Percentiles rank a stretch among this genome's conserved stretches.
Conservation (phyloP, 139 green algal genomes). For the Pseudopediastrum boryanum region DNA sequence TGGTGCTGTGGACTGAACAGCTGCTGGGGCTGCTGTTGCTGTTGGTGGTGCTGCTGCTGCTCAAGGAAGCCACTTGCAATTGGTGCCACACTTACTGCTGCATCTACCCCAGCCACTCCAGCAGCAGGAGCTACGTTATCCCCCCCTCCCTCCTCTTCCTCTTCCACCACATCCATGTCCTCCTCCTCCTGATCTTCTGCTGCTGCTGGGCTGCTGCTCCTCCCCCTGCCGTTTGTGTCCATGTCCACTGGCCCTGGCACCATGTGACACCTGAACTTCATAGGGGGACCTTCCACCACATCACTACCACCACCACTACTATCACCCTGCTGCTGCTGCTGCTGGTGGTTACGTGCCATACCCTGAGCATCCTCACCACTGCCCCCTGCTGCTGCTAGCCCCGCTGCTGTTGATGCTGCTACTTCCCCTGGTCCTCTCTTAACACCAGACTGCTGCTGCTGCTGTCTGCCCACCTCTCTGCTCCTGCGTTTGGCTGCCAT, state of each 20-base stretch:
- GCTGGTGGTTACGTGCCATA: too few species aligned
- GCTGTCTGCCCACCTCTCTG: background rate
- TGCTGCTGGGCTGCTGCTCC: background rate
- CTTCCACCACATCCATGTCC: too few species aligned
- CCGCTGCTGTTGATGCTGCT: background rate
- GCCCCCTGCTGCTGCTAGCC: background rate
- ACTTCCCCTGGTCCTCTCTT: background rate
- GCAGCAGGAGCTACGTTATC: background rate
- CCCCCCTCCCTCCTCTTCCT: too few species aligned
- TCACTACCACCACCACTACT: too few species aligned
- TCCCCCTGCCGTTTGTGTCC: background rate
- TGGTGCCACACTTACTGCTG: background rate
- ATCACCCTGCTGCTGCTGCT: slow-evolving; percentile 31
- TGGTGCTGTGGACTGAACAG: background rate
- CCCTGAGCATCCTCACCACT: too few species aligned
- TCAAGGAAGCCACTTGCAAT: background rate
- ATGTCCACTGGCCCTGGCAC: background rate
- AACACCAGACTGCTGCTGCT: slow-evolving; percentile 9
- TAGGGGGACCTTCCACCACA: too few species aligned
- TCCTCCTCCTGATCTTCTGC: background rate
- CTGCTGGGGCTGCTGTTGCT: slow-evolving; percentile 9
- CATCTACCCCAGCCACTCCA: background rate
- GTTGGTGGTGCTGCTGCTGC: background rate
- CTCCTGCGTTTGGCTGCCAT: slow-evolving; percentile 4
- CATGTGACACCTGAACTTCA: too few species aligned